phyloP scores from a whole-genome alignment of 2,329 filamentous ascomycete species.

The Ceratocystis smalleyi region DNA sequence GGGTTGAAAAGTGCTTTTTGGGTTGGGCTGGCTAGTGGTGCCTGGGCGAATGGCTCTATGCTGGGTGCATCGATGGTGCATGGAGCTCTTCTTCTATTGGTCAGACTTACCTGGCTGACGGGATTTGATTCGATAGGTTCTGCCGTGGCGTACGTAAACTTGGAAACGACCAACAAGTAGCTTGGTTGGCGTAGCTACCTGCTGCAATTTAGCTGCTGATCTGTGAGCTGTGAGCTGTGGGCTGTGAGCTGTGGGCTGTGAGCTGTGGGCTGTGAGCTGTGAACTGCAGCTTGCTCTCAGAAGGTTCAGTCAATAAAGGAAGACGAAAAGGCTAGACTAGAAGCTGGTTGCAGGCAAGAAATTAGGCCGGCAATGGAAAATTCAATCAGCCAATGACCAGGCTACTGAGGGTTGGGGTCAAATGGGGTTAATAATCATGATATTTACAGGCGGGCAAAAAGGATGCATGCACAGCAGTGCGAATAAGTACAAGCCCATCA shows the following conservation, averaged over 20 bases:
- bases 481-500: no score
- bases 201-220: neutral
- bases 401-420: neutral
- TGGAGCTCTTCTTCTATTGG: neutral
- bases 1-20: neutral
- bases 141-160: neutral
- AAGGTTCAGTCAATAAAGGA: no score
- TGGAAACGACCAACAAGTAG: neutral
- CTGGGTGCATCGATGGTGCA: neutral
- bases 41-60: neutral
- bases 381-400: neutral
- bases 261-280: no score
- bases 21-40: neutral
- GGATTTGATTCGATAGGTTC: neutral
- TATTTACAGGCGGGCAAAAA: neutral
- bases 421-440: neutral
- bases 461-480: neutral
- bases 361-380: neutral
- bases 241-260: no score
- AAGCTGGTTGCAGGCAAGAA: no score
- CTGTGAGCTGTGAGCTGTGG: no score
- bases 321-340: no score
- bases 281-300: no score
- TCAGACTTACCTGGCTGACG: neutral
- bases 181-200: constrained; percentile 1